Base-by-base conservation (phyloP, 176 grass and related monocot species). In the maize (Zea mays) region DNA sequence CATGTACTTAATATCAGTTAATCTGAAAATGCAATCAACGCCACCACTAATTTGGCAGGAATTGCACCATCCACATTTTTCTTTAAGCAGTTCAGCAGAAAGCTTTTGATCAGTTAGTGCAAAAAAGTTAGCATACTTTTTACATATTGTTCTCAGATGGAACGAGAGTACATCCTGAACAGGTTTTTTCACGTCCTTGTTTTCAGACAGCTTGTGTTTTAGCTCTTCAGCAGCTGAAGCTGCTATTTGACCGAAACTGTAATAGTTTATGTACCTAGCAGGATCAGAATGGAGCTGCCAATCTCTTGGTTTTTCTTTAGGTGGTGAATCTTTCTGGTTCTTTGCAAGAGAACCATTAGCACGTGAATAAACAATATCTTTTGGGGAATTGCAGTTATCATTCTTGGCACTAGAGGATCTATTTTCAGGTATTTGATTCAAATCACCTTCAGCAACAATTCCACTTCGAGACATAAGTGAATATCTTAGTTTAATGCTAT, bases 21-120 rank as follows among this genome's bases (percentile, higher is more conserved):
- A 49, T 78, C 83, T 88, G 79, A 99, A 90, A 82, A 95, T 70
- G 75, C 96, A 99, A 74, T 95, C 86, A 79, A 50, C 79, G 62
- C 84, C 86, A 37, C 80, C 86, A 59, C 82, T 88, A 65, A 83
- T 84, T 86, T 86, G 88, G 64, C 96, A 99, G 61, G 87, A 90
- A 64, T 90, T 75, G 71, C 96, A 95, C 96, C 96, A 99, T 57
- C 96, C 96, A 83, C 96, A 99, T 82, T 90, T 99, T 84, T 99
- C 96, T 70, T 93, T 99, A 79, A 87, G 85, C 34, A 90, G 44
- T 21, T 86, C 90, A 7, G 85, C 72, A 51, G 92, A 92, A 66
- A 93, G 69, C 58, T 90, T 90, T 81, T 83, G 86, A 82, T 89
- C 87, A 59, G 74, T 88, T 42, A 87, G 81, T 48, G 63, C 87